These are phyloP conservation scores for Sphaerulina populicola DNA, from an alignment of 2,329 filamentous ascomycete species.

Conservation along the genomic window DNA sequence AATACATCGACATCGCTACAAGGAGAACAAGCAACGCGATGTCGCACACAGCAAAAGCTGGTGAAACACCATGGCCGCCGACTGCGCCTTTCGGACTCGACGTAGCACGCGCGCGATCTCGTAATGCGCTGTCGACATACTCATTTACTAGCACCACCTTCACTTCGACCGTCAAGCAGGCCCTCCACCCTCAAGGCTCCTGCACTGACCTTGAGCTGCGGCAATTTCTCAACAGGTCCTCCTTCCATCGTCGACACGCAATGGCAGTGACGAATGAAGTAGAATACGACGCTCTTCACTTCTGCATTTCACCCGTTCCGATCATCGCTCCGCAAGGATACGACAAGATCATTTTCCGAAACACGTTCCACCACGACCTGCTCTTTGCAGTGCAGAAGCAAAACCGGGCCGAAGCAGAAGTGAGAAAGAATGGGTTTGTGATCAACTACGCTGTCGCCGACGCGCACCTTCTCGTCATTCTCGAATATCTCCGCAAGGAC, in stretches of 20 bases:
- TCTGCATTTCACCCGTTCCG: not conserved
- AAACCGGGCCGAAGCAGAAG: not conserved
- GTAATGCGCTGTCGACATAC: not conserved
- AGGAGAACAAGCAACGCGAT: not conserved
- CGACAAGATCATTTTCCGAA: conserved; percentile 2
- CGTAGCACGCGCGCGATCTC: not conserved
- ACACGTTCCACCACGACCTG: conserved; percentile 3
- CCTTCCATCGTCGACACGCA: not conserved
- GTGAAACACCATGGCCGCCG: not conserved
- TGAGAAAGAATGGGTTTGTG: not conserved
- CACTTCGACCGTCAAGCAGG: conserved; percentile 1
- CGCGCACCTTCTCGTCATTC: not conserved
- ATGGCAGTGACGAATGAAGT: not conserved
- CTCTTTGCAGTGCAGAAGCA: conserved; percentile 2
- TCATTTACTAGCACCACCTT: not conserved
- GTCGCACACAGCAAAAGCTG: not conserved
- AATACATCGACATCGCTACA: too few relatives aligned
- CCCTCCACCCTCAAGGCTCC: not conserved
- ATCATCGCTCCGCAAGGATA: not conserved
- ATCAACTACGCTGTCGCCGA: conserved; percentile 4
- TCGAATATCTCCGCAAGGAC: not conserved
- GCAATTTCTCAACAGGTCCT: not conserved
- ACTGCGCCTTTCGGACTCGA: not conserved
- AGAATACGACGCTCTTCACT: conserved; percentile 6
- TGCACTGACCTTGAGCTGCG: not conserved